These are phyloP conservation scores for Juglanconis juglandina DNA, from an alignment of 2,329 filamentous ascomycete genomes.

Conservation along the genomic window DNA sequence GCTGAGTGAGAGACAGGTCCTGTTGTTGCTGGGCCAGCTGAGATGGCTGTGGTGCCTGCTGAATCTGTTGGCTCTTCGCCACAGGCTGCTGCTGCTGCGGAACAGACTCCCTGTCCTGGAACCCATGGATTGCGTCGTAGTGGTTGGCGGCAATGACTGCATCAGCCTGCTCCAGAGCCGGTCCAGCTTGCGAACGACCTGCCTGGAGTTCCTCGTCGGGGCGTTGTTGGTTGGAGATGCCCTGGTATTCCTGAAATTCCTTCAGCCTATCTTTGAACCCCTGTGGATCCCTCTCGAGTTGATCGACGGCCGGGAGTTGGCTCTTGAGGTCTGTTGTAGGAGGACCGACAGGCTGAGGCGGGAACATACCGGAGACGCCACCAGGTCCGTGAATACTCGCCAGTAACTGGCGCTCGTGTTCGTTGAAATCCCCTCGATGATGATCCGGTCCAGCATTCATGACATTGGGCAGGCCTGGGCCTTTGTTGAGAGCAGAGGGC, in stretches of 20 bases:
- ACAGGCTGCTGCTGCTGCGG: constrained; percentile 19
- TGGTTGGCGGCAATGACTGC: constrained; percentile 3
- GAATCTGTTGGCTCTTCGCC: constrained; percentile 18
- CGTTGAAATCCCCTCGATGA: constrained; percentile 65
- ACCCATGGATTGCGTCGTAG: constrained; percentile 15
- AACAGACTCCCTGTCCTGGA: constrained; percentile 21
- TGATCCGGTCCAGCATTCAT: constrained; percentile 47
- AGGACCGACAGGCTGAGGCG: constrained; percentile 37
- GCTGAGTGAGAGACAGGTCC: constrained; percentile 71
- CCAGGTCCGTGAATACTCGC: constrained; percentile 36
- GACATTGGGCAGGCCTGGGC: constrained; percentile 35
- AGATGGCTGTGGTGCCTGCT: constrained; percentile 21
- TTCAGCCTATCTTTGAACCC: constrained; percentile 70
- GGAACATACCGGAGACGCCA: constrained; percentile 29
- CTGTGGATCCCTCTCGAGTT: constrained; percentile 52
- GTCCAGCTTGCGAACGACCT: constrained; percentile 19
- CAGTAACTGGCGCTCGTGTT: constrained; percentile 52
- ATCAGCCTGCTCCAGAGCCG: constrained; percentile 19
- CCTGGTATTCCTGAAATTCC: constrained; percentile 76
- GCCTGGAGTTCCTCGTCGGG: constrained; percentile 48
- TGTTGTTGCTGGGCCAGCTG: constrained; percentile 32
- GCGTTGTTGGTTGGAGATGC: constrained; percentile 47
- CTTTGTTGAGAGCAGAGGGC: constrained; percentile 39
- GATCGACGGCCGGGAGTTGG: constrained; percentile 47
- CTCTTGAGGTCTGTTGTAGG: constrained; percentile 35